Percentiles rank a stretch among this genome's conserved stretches.
Evolutionary conservation across 108 stramenopile species (phyloP).

Genomic region (Pseudonitzschia delicatissima): DNA sequence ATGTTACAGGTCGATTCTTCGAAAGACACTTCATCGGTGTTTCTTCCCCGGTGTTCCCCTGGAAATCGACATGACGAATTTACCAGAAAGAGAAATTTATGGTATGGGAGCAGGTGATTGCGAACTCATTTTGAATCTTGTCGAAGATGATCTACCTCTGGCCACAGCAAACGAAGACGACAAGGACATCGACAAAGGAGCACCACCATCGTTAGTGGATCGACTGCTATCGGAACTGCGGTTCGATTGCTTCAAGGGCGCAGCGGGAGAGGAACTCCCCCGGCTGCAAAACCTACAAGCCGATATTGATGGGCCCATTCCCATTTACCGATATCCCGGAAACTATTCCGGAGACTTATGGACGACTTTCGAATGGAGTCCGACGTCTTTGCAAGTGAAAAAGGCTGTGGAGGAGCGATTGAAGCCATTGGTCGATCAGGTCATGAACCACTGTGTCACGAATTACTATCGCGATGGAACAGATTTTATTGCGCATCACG

Average conservation of each 20-base stretch:
- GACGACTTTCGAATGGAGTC: conserved; percentile 64
- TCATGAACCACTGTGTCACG: conserved; percentile 79
- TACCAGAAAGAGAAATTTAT: conserved; percentile 27
- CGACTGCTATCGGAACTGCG: conserved; percentile 46
- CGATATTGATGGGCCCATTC: conserved; percentile 46
- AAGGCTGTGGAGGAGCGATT: conserved; percentile 55
- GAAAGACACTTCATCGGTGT: conserved; percentile 53
- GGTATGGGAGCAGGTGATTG: conserved; percentile 75
- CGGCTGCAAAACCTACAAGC: conserved; percentile 78
- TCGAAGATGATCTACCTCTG: conserved; percentile 20
- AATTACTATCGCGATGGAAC: conserved; percentile 71
- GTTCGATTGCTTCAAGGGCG: conserved; percentile 71
- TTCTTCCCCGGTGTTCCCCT: conserved; percentile 29
- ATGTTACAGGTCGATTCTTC: conserved; percentile 48
- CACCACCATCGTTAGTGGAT: background rate
- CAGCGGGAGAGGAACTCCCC: conserved; percentile 53
- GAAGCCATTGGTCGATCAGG: conserved; percentile 54
- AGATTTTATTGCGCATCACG: conserved; percentile 72
- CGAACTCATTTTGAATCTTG: conserved; percentile 65
- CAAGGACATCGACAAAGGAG: background rate
- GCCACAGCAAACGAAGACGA: background rate
- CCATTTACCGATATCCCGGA: conserved; percentile 74
- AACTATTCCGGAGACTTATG: conserved; percentile 74
- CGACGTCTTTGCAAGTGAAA: conserved; percentile 52
- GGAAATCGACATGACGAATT: conserved; percentile 6